phyloP scores from a whole-genome alignment of 2,329 filamentous ascomycete genomes.

The Alternaria conjuncta region DNA sequence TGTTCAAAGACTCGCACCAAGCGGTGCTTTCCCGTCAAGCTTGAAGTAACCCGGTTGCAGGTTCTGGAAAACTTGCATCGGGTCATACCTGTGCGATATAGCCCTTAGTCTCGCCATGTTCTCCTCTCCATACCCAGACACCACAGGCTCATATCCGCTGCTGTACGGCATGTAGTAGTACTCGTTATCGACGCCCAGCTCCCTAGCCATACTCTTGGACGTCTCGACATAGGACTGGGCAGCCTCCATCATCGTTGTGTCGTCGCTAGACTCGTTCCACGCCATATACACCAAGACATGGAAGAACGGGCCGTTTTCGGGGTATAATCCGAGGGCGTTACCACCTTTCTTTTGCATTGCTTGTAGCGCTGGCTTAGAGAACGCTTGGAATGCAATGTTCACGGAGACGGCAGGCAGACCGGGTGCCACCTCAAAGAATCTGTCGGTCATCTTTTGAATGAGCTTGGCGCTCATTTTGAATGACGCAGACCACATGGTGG shows the following conservation, averaged over 20 bases:
- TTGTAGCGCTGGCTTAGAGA: not conserved
- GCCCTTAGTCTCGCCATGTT: not conserved
- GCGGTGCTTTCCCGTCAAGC: not conserved
- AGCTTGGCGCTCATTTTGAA: not conserved
- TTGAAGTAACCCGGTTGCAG: not conserved
- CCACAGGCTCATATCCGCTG: not conserved
- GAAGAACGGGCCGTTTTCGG: not conserved
- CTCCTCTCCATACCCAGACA: not conserved
- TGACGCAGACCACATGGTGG: not conserved
- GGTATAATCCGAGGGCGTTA: not conserved
- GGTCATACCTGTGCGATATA: not conserved
- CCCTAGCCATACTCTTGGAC: not conserved
- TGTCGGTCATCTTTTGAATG: not conserved
- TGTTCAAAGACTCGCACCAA: not conserved
- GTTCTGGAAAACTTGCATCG: not conserved
- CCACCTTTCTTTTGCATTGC: not conserved
- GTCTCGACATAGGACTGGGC: not conserved
- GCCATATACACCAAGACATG: not conserved
- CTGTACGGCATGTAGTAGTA: not conserved
- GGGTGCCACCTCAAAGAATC: not conserved
- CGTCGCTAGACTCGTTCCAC: not conserved
- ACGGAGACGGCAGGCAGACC: not conserved
- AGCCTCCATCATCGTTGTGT: not conserved
- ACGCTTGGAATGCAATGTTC: not conserved
- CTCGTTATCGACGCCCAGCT: not conserved